Evolutionary conservation across 768 basidiomycete genomes (phyloP).

Genomic region (Ramaria sp.): DNA sequence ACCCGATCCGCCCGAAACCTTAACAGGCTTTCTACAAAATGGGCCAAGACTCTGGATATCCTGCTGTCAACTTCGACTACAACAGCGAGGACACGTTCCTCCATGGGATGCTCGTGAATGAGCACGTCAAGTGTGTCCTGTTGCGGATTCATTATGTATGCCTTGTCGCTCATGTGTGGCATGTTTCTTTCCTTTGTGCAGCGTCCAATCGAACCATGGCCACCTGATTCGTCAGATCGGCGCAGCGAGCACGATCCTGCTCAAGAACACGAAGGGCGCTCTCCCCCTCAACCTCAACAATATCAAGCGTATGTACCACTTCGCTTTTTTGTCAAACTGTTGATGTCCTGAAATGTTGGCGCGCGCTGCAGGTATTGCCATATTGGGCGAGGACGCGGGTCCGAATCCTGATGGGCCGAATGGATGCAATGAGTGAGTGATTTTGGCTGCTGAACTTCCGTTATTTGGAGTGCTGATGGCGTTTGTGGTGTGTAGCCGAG

Average conservation of each 20-base stretch:
- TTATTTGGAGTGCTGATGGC: neutral
- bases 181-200: too few species aligned
- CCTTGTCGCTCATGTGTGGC: too few species aligned
- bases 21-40: too few species aligned
- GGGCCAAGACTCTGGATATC: constrained; percentile 23
- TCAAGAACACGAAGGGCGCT: constrained; percentile 30
- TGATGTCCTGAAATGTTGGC: too few species aligned
- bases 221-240: constrained; percentile 35
- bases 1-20: too few species aligned
- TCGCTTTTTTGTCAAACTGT: neutral
- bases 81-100: constrained; percentile 12
- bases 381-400: constrained; percentile 45
- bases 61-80: constrained; percentile 26
- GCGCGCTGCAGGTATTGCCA: constrained; percentile 15
- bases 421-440: constrained; percentile 40
- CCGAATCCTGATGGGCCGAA: constrained; percentile 62
- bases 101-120: constrained; percentile 5
- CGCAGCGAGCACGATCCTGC: constrained; percentile 46
- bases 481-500: constrained; percentile 21
- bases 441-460: neutral
- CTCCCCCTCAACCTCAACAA: constrained; percentile 19
- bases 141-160: neutral
- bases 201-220: neutral
- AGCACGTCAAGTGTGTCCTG: constrained; percentile 20
- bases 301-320: neutral